Evolutionary conservation across 106 monocot species (phyloP).

Genomic region (Platanthera guangdongensis): DNA sequence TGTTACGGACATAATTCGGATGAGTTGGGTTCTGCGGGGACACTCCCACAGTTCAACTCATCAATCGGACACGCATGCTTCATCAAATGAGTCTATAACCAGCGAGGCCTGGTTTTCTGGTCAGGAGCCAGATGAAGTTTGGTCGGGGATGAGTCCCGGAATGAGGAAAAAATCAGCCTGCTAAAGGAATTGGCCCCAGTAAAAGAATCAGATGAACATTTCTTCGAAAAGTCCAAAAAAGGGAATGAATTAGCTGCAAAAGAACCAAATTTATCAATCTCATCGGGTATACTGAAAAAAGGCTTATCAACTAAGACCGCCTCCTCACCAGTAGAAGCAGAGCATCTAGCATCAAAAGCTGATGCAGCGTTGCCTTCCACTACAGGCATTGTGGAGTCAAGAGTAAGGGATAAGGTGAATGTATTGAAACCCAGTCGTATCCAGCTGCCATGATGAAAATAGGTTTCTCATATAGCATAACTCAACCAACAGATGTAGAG

Average conservation of each 20-base stretch:
- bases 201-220: conserved; percentile 1
- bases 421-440: conserved; percentile 10
- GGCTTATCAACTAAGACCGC: not conserved
- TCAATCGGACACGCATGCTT: conserved; percentile 42
- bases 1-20: conserved; percentile 61
- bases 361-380: not conserved
- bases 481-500: not conserved
- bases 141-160: conserved; percentile 6
- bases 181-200: conserved; percentile 7
- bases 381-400: not conserved
- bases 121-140: conserved; percentile 41
- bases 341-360: not conserved
- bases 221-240: not conserved
- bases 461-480: conserved; percentile 2
- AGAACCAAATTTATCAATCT: not conserved
- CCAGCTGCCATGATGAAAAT: conserved; percentile 5
- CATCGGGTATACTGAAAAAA: not conserved
- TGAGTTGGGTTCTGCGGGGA: conserved; percentile 39
- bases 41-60: conserved; percentile 22
- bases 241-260: not conserved
- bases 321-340: conserved; percentile 3
- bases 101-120: conserved; percentile 83
- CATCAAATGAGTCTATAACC: conserved; percentile 55
- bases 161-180: conserved; percentile 9
- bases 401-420: conserved; percentile 4